These are phyloP conservation scores for Fusarium protoensiforme DNA, from an alignment of 2,329 filamentous ascomycete species.

Conservation along the genomic window DNA sequence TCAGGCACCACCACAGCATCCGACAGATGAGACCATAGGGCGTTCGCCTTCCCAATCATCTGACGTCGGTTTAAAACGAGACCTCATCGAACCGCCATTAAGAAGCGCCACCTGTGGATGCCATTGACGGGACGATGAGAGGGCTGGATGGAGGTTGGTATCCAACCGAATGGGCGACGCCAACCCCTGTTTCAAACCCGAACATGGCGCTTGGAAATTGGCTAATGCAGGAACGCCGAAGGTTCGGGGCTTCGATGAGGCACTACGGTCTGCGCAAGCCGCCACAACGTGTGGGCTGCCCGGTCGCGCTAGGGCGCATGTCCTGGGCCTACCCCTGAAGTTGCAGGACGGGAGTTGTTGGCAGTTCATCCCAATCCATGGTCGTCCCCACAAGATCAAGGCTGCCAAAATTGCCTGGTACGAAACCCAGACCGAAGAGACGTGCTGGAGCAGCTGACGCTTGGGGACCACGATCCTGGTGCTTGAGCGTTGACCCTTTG, in stretches of 20 bases:
- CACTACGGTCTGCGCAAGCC: slow-evolving; percentile 35
- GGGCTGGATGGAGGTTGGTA: slow-evolving; percentile 24
- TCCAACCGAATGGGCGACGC: slow-evolving; percentile 31
- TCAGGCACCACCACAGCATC: slow-evolving; percentile 8
- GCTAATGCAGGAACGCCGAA: slow-evolving; percentile 47
- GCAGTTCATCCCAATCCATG: slow-evolving; percentile 39
- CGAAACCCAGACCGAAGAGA: slow-evolving; percentile 29
- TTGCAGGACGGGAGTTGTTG: slow-evolving; percentile 42
- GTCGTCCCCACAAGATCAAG: slow-evolving; percentile 31
- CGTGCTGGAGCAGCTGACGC: slow-evolving; percentile 9
- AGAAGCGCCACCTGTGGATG: slow-evolving; percentile 24
- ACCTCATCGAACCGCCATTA: slow-evolving; percentile 6
- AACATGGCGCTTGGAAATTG: slow-evolving; percentile 37
- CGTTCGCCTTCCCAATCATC: slow-evolving; percentile 5
- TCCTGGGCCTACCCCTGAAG: slow-evolving; percentile 35
- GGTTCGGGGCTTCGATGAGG: slow-evolving; percentile 39
- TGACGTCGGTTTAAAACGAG: slow-evolving; percentile 9
- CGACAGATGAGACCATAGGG: slow-evolving; percentile 18
- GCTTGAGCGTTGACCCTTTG: neutral
- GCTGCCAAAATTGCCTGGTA: slow-evolving; percentile 31
- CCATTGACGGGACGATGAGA: slow-evolving; percentile 14
- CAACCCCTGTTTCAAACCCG: slow-evolving; percentile 43
- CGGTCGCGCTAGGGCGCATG: slow-evolving; percentile 30
- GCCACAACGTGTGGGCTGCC: slow-evolving; percentile 37
- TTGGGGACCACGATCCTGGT: slow-evolving; percentile 13